These are phyloP conservation scores for Phytophthora macrochlamydospora DNA, from an alignment of 352 stramenopile species.

Conservation along the genomic window DNA sequence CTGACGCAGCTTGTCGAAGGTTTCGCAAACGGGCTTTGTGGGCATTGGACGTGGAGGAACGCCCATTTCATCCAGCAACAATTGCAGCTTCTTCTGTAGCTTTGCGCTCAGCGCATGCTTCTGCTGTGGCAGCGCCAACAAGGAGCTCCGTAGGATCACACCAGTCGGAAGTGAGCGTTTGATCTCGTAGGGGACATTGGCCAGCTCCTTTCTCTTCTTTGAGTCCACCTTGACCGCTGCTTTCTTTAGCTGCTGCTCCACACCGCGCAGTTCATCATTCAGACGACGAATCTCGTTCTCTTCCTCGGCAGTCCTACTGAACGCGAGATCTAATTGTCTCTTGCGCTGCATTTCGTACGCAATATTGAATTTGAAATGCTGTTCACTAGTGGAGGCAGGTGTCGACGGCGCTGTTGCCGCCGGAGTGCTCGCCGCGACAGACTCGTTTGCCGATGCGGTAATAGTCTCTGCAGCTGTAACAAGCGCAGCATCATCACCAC, in stretches of 20 bases:
- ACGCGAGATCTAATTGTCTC: conserved; percentile 62
- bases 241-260: conserved; percentile 79
- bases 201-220: conserved; percentile 80
- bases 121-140: conserved; percentile 52
- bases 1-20: conserved; percentile 64
- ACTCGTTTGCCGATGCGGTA: conserved; percentile 6
- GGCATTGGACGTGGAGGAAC: conserved; percentile 73
- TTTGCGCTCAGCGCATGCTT: conserved; percentile 65
- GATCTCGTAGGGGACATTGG: conserved; percentile 64
- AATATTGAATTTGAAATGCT: conserved; percentile 64
- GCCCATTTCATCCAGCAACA: conserved; percentile 70
- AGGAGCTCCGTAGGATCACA: conserved; percentile 64
- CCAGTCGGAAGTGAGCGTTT: conserved; percentile 52
- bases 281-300: conserved; percentile 67
- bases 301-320: conserved; percentile 67
- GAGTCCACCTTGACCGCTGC: conserved; percentile 57
- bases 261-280: conserved; percentile 54
- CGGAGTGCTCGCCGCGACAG: not conserved
- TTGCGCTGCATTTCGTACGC: conserved; percentile 79
- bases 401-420: conserved; percentile 9
- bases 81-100: conserved; percentile 69
- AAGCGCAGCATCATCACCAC: too few relatives aligned
- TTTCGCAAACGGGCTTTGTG: conserved; percentile 66
- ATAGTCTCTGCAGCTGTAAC: not conserved
- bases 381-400: conserved; percentile 16